A percentile compares a stretch with the other conserved stretches of the same genome.
phyloP scores from a whole-genome alignment of 257 asterid genomes.

The Petrea volubilis region DNA sequence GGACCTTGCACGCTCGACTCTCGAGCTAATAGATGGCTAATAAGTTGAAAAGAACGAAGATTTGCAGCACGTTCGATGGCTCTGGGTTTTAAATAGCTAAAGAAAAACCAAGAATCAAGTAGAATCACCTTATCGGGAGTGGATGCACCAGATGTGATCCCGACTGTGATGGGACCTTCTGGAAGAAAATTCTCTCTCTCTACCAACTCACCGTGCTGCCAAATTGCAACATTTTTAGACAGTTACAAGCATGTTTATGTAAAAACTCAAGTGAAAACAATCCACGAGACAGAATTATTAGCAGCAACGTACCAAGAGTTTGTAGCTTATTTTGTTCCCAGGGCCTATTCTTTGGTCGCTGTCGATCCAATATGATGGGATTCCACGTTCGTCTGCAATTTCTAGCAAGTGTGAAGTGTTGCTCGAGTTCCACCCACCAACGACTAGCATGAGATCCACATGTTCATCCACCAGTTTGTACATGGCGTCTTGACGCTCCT shows the following conservation, averaged over 20 bases:
- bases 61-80: not conserved
- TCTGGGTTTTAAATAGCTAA: no score
- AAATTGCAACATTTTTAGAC: not conserved
- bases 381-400: slow-evolving; percentile 77
- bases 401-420: slow-evolving; percentile 84
- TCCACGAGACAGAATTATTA: not conserved
- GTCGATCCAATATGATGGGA: slow-evolving; percentile 84
- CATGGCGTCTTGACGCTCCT: slow-evolving; percentile 93
- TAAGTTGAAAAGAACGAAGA: not conserved
- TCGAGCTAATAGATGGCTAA: not conserved
- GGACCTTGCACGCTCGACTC: not conserved
- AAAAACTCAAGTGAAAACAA: no score
- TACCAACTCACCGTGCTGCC: slow-evolving; percentile 80
- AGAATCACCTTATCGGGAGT: slow-evolving; percentile 83
- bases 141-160: slow-evolving; percentile 84
- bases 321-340: slow-evolving; percentile 67
- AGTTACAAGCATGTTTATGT: not conserved
- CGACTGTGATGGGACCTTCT: slow-evolving; percentile 68
- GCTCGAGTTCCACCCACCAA: slow-evolving; percentile 91
- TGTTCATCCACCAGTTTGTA: slow-evolving; percentile 64
- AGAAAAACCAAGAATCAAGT: not conserved
- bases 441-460: slow-evolving; percentile 69
- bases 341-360: slow-evolving; percentile 73
- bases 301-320: slow-evolving; percentile 50
- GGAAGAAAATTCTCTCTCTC: slow-evolving; percentile 75